These are phyloP conservation scores for Penicillium taxi DNA, from an alignment of 495 filamentous ascomycete species.

Conservation along the genomic window DNA sequence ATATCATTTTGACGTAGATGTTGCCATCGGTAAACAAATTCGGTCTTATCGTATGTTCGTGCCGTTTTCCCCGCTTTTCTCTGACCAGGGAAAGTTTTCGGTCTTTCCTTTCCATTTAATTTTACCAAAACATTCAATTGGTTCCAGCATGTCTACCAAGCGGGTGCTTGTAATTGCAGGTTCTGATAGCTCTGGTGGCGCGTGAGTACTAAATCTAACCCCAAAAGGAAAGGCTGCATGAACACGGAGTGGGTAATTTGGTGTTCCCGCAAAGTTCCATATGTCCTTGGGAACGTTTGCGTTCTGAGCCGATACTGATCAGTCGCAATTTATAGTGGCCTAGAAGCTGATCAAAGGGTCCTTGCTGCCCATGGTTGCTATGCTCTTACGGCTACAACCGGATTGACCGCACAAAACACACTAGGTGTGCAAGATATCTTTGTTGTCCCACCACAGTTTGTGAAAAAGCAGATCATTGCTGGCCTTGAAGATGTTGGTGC, in stretches of 20 bases:
- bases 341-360: constrained; percentile 95
- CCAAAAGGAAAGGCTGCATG: too few relatives aligned
- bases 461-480: constrained; percentile 76
- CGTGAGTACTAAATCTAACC: constrained; percentile 46
- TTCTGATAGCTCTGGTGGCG: constrained; percentile 80
- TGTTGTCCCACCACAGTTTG: constrained; percentile 66
- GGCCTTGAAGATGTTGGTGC: constrained; percentile 75
- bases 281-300: too few relatives aligned
- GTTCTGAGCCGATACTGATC: constrained; percentile 6
- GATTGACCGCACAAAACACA: constrained; percentile 92
- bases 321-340: constrained; percentile 59
- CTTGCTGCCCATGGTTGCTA: constrained; percentile 87
- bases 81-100: too few relatives aligned
- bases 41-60: constrained; percentile 9
- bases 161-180: constrained; percentile 75
- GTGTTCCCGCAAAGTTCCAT: too few relatives aligned
- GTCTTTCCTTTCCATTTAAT: constrained; percentile 26
- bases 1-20: too few relatives aligned
- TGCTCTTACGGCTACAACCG: constrained; percentile 94
- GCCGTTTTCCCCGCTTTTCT: constrained; percentile 3
- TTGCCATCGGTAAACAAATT: too few relatives aligned
- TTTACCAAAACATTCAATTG: constrained; percentile 5
- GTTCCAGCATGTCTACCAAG: constrained; percentile 31
- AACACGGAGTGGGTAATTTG: too few relatives aligned
- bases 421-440: constrained; percentile 76